Evolutionary conservation across 1,284 basidiomycete species (phyloP).

Genomic region (Ustilago crameri): DNA sequence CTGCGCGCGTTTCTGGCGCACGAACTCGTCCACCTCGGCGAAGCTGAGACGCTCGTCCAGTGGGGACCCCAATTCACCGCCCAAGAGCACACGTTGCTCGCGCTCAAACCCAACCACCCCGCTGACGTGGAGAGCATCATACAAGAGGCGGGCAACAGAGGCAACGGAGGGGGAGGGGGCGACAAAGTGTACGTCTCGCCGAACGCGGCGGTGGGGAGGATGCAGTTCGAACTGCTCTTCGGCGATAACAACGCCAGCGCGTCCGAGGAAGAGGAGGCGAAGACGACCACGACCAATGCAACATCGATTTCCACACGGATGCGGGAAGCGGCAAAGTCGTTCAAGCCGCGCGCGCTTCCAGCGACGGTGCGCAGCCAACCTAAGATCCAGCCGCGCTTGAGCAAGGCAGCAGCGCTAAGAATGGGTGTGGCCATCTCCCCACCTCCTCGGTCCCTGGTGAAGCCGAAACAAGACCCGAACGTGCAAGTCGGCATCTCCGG

Average conservation of each 20-base stretch:
- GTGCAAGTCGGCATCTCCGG: constrained; percentile 7
- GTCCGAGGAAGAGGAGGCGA: constrained; percentile 4
- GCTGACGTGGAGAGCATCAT: neutral
- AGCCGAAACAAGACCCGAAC: neutral
- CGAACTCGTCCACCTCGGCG: constrained; percentile 23
- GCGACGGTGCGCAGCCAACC: constrained; percentile 70
- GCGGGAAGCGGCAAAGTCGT: too few species aligned
- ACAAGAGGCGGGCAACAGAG: too few species aligned
- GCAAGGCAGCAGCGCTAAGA: constrained; percentile 75
- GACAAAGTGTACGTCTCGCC: constrained; percentile 52
- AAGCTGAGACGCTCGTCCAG: constrained; percentile 26
- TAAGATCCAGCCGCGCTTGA: constrained; percentile 80
- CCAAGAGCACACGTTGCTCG: constrained; percentile 26
- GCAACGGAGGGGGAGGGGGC: constrained; percentile 20
- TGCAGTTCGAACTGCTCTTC: constrained; percentile 50
- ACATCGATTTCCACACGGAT: neutral
- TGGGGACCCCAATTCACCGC: constrained; percentile 49
- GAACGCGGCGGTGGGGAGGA: constrained; percentile 16
- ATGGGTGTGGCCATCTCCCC: constrained; percentile 13
- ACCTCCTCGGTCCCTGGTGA: constrained; percentile 6
- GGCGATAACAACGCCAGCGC: constrained; percentile 14
- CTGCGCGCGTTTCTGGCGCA: constrained; percentile 44
- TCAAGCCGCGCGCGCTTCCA: constrained; percentile 18
- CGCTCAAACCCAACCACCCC: constrained; percentile 28
- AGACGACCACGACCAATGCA: constrained; percentile 9